Percentiles rank a stretch among this genome's conserved stretches.
phyloP scores from a whole-genome alignment of 768 basidiomycete species.

The Boletus subcaerulescens region DNA sequence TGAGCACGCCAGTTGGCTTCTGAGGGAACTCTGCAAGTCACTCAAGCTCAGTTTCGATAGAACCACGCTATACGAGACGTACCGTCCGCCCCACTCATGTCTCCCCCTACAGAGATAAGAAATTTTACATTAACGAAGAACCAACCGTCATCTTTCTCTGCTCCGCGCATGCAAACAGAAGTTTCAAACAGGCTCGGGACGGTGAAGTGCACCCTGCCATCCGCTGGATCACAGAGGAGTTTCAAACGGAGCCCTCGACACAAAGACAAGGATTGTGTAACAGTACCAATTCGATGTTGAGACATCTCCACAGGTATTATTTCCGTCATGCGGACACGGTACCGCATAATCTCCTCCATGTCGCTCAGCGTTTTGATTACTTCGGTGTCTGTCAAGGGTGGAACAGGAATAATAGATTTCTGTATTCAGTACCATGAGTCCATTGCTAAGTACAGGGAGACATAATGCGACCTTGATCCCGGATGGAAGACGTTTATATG shows the following conservation, averaged over 20 bases:
- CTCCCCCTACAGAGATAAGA: conserved; percentile 68
- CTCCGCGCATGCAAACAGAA: conserved; percentile 72
- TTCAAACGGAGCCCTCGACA: conserved; percentile 9
- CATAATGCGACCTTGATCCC: conserved; percentile 62
- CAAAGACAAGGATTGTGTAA: conserved; percentile 17
- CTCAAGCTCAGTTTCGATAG: not conserved
- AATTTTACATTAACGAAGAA: conserved; percentile 82
- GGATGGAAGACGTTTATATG: conserved; percentile 80
- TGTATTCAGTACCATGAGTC: conserved; percentile 33
- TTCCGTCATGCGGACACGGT: conserved; percentile 75
- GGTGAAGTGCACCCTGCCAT: conserved; percentile 77
- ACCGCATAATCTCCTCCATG: conserved; percentile 77
- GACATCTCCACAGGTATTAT: conserved; percentile 82
- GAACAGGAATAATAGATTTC: conserved; percentile 68
- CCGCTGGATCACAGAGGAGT: conserved; percentile 41
- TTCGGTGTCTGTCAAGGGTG: conserved; percentile 63
- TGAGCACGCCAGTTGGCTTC: conserved; percentile 58
- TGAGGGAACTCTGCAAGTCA: conserved; percentile 63
- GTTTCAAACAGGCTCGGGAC: conserved; percentile 71
- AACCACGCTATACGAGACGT: not conserved
- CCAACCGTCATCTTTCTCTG: conserved; percentile 72
- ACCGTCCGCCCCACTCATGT: conserved; percentile 73
- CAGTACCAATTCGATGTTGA: conserved; percentile 60
- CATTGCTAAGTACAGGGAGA: conserved; percentile 11
- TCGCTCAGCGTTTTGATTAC: conserved; percentile 63